Conservation (phyloP, 2,329 filamentous ascomycete genomes). For the Aspergillus awamori region DNA sequence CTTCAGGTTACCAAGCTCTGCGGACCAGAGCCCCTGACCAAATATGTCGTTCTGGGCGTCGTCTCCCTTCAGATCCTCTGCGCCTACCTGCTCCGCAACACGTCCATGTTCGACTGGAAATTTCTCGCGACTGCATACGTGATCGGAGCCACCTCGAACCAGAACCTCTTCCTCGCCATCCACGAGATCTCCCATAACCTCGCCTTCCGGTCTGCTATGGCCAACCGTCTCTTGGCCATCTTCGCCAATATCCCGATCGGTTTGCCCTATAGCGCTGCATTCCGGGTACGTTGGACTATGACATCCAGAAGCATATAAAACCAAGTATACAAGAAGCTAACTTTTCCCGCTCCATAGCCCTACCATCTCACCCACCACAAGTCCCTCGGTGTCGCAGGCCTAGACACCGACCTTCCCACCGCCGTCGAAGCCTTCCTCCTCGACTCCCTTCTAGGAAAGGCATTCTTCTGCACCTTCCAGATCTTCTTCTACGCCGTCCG, state of each 20-base stretch:
- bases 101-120: constrained; percentile 76
- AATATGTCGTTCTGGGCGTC: constrained; percentile 84
- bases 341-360: constrained; percentile 55
- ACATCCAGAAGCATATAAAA: neutral
- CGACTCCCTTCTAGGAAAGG: constrained; percentile 89
- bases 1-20: constrained; percentile 92
- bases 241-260: constrained; percentile 96
- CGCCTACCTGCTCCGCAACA: constrained; percentile 75
- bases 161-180: constrained; percentile 97
- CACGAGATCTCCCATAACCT: constrained; percentile 99
- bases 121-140: constrained; percentile 89
- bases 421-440: constrained; percentile 88
- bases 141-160: constrained; percentile 91
- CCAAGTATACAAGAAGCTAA: neutral
- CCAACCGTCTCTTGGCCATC: constrained; percentile 85
- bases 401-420: constrained; percentile 95
- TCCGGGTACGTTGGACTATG: constrained; percentile 64
- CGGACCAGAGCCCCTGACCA: constrained; percentile 91
- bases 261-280: constrained; percentile 92
- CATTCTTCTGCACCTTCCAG: constrained; percentile 99
- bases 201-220: constrained; percentile 77
- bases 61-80: constrained; percentile 78
- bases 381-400: constrained; percentile 90
- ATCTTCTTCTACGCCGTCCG: constrained; percentile 98
- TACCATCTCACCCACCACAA: constrained; percentile 99